Conservation (phyloP, 2,329 filamentous ascomycete genomes). For the Fusarium coicis region DNA sequence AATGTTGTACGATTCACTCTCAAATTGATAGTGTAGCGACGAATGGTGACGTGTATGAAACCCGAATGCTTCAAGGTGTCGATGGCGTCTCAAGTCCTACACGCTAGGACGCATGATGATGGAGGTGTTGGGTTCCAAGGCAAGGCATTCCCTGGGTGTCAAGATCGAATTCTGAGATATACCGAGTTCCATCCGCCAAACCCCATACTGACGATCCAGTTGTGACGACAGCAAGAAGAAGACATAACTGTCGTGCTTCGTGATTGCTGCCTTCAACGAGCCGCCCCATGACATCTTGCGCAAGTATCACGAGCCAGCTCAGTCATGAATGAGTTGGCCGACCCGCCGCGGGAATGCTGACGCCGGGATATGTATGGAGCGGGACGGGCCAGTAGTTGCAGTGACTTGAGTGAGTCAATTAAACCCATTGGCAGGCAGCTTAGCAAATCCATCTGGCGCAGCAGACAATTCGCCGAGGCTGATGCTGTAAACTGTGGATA, state of each 20-base stretch:
- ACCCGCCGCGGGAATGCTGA: constrained; percentile 12
- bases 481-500: constrained; percentile 23
- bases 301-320: constrained; percentile 16
- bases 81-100: constrained; percentile 7
- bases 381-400: constrained; percentile 7
- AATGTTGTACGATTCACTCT: background rate
- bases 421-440: constrained; percentile 4
- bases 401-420: constrained; percentile 15
- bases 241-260: background rate
- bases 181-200: background rate
- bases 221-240: background rate
- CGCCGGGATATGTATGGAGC: constrained; percentile 7
- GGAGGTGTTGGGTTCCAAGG: background rate
- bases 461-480: constrained; percentile 20
- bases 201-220: background rate
- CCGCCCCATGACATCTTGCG: background rate
- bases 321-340: constrained; percentile 33
- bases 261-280: background rate
- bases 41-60: constrained; percentile 3
- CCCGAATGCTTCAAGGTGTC: constrained; percentile 6
- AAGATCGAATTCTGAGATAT: background rate
- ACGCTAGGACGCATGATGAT: background rate
- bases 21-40: background rate
- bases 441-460: constrained; percentile 8
- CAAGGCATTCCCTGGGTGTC: constrained; percentile 4